Percentiles rank a stretch among this genome's conserved stretches.
These are phyloP conservation scores for Vaccinium macrocarpon DNA, from an alignment of 148 eudicot genomes.

Conservation along the genomic window DNA sequence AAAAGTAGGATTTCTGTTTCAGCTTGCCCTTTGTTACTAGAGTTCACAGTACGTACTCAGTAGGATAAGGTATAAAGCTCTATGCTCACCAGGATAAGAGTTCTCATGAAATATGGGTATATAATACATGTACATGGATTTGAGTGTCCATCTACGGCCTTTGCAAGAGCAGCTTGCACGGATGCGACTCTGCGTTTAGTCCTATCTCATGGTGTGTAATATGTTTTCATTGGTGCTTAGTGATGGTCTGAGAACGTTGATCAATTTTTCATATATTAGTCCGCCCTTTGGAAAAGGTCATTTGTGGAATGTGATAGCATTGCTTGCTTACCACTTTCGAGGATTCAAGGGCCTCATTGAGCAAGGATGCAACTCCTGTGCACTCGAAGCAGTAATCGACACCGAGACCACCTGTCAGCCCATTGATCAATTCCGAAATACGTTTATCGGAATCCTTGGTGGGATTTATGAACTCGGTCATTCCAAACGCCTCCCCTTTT, in stretches of 20 bases:
- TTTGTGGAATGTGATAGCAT: neutral
- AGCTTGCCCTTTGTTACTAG: neutral
- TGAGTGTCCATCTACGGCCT: neutral
- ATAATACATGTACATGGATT: too few species aligned
- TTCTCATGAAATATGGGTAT: neutral
- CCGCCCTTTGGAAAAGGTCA: neutral
- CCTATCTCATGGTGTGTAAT: neutral
- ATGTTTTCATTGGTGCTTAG: neutral
- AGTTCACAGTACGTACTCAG: neutral
- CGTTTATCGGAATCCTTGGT: conserved; percentile 1
- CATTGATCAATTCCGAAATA: conserved; percentile 41
- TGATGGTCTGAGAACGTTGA: too few species aligned
- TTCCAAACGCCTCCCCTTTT: conserved; percentile 42
- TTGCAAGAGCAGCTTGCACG: neutral
- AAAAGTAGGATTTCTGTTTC: neutral
- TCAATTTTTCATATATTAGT: neutral
- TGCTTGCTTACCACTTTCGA: conserved; percentile 40
- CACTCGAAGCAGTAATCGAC: conserved; percentile 26
- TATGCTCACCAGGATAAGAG: neutral
- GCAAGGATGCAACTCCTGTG: conserved; percentile 39
- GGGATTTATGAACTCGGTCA: conserved; percentile 57
- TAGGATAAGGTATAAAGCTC: neutral
- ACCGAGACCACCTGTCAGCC: conserved; percentile 39
- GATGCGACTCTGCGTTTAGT: neutral
- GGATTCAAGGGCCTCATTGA: conserved; percentile 42